phyloP scores from a whole-genome alignment of 176 grass and related monocot species.

The Rhynchospora breviuscula region DNA sequence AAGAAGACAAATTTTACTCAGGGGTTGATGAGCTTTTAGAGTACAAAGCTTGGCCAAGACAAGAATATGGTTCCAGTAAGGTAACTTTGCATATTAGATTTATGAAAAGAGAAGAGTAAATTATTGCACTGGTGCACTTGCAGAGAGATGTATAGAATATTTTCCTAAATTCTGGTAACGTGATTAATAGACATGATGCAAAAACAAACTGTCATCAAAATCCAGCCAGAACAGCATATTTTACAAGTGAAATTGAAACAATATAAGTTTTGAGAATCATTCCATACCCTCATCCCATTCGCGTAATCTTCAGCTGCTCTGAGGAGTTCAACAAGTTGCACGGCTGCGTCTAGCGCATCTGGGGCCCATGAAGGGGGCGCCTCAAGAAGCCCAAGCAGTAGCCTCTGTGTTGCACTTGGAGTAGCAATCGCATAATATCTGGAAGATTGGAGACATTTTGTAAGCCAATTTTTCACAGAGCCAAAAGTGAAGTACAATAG shows the following conservation, averaged over 20 bases:
- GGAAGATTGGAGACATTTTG: constrained; percentile 16
- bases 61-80: constrained; percentile 11
- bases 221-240: neutral
- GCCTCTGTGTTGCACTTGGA: constrained; percentile 91
- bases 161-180: neutral
- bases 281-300: constrained; percentile 74
- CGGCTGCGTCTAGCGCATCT: constrained; percentile 97
- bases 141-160: constrained; percentile 2
- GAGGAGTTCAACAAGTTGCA: constrained; percentile 99
- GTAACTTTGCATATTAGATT: neutral
- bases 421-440: constrained; percentile 99
- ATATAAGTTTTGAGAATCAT: neutral
- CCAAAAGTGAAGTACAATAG: neutral
- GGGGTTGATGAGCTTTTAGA: constrained; percentile 2
- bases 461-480: neutral
- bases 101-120: neutral
- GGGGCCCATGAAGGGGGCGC: constrained; percentile 99
- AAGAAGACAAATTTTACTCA: constrained; percentile 17
- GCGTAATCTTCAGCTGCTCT: constrained; percentile 96
- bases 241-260: neutral
- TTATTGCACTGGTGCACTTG: neutral
- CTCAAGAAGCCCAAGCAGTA: constrained; percentile 96
- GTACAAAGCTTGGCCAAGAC: constrained; percentile 7
- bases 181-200: neutral
- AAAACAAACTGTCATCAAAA: neutral